Evolutionary conservation across 352 stramenopile genomes (phyloP).

Genomic region (Phytopythium oedochilum): DNA sequence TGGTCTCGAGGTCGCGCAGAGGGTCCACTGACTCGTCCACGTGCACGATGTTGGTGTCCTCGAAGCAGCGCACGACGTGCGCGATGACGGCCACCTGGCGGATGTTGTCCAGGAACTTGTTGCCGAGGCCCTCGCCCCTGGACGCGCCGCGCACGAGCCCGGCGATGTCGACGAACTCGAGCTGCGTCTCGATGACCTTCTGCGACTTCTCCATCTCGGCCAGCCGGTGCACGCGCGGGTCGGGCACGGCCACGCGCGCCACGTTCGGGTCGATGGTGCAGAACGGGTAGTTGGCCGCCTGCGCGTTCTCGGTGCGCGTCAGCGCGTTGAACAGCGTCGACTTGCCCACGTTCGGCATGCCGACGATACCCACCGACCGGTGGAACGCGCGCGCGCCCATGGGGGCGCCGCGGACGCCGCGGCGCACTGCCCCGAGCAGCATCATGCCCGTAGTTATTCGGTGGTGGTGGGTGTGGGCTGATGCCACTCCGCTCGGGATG

Average conservation of each 20-base stretch:
- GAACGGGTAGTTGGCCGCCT: conserved; percentile 88
- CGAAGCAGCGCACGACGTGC: conserved; percentile 96
- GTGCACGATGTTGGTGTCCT: conserved; percentile 97
- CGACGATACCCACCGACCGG: conserved; percentile 83
- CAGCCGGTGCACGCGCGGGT: conserved; percentile 53
- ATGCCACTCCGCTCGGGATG: neutral
- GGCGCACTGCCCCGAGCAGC: conserved; percentile 14
- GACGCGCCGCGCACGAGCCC: conserved; percentile 79
- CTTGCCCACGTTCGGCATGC: conserved; percentile 88
- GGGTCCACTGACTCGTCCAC: conserved; percentile 96
- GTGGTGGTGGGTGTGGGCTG: neutral
- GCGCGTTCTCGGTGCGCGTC: conserved; percentile 80
- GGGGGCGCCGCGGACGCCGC: neutral
- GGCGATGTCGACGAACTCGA: conserved; percentile 87
- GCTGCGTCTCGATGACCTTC: conserved; percentile 69
- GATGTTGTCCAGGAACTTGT: conserved; percentile 88
- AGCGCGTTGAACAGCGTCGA: conserved; percentile 88
- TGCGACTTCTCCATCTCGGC: conserved; percentile 75
- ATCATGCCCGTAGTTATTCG: conserved; percentile 5
- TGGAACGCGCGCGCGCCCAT: conserved; percentile 46
- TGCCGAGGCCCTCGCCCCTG: conserved; percentile 77
- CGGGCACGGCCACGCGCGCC: conserved; percentile 66
- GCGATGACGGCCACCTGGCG: conserved; percentile 77
- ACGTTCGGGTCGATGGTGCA: conserved; percentile 89
- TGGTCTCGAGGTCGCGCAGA: conserved; percentile 96